Percentiles rank a stretch among this genome's conserved stretches.
Conservation (phyloP, 75 land plant genomes). For the Cryptomeria japonica region DNA sequence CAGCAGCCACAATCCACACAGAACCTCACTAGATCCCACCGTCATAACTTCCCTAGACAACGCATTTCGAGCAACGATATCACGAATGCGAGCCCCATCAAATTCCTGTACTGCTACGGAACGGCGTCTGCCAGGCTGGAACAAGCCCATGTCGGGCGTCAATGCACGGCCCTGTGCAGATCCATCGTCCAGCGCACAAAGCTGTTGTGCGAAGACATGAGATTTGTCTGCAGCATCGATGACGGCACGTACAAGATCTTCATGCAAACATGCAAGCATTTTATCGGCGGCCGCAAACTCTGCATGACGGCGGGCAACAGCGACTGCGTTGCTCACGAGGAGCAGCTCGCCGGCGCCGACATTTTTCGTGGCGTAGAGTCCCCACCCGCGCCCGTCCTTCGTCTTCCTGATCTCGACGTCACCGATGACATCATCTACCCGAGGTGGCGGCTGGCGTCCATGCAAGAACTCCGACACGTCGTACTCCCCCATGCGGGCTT, state of each 20-base stretch:
- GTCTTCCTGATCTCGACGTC: slow-evolving; percentile 11
- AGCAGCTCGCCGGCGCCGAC: slow-evolving; percentile 5
- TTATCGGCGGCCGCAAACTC: background rate
- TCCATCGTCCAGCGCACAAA: too few relatives aligned
- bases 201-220: background rate
- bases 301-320: background rate
- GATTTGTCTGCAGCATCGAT: too few relatives aligned
- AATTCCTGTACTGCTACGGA: background rate
- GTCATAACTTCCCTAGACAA: background rate
- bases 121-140: background rate
- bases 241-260: background rate
- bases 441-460: too few relatives aligned
- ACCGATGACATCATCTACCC: background rate
- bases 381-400: background rate
- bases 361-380: background rate
- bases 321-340: slow-evolving; percentile 13
- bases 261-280: background rate
- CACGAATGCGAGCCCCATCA: background rate
- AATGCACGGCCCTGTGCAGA: background rate
- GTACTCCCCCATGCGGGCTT: too few relatives aligned
- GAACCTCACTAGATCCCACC: background rate
- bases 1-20: background rate
- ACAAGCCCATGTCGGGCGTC: background rate
- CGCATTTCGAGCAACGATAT: background rate
- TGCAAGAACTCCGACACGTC: too few relatives aligned